Percentiles rank a stretch among this genome's conserved stretches.
Evolutionary conservation across 345 rosid species (phyloP).

Genomic region (Euphorbia tirucalli): DNA sequence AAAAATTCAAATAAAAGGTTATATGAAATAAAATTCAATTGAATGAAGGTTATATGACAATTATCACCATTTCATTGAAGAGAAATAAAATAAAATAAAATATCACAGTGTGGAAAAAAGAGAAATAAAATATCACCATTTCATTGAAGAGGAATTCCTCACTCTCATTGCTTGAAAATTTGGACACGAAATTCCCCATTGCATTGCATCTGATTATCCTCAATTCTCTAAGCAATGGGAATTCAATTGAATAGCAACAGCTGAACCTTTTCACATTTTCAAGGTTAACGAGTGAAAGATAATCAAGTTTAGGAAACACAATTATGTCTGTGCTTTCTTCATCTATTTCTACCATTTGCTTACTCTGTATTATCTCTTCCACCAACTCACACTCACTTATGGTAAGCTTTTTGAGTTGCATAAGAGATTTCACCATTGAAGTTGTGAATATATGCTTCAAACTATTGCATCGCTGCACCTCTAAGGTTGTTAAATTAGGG

Average conservation of each 20-base stretch:
- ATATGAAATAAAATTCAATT: no score
- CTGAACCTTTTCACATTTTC: not conserved
- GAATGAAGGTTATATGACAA: no score
- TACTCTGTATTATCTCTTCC: not conserved
- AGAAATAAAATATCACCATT: not conserved
- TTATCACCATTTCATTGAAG: slow-evolving; percentile 3
- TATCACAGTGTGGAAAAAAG: no score
- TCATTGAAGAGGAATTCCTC: not conserved
- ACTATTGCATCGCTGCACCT: no score
- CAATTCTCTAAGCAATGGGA: not conserved
- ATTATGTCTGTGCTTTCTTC: not conserved
- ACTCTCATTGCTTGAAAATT: not conserved
- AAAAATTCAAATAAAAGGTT: no score
- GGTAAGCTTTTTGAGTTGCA: not conserved
- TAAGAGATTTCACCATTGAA: not conserved
- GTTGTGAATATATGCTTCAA: no score
- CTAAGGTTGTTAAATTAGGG: no score
- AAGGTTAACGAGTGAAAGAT: not conserved
- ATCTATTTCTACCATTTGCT: not conserved
- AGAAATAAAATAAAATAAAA: no score
- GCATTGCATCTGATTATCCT: not conserved
- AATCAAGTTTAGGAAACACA: not conserved
- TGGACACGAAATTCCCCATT: not conserved
- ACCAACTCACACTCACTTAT: not conserved
- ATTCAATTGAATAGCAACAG: not conserved